These are phyloP conservation scores for Akanthomyces dipterigenus DNA, from an alignment of 2,329 filamentous ascomycete genomes.

Conservation along the genomic window DNA sequence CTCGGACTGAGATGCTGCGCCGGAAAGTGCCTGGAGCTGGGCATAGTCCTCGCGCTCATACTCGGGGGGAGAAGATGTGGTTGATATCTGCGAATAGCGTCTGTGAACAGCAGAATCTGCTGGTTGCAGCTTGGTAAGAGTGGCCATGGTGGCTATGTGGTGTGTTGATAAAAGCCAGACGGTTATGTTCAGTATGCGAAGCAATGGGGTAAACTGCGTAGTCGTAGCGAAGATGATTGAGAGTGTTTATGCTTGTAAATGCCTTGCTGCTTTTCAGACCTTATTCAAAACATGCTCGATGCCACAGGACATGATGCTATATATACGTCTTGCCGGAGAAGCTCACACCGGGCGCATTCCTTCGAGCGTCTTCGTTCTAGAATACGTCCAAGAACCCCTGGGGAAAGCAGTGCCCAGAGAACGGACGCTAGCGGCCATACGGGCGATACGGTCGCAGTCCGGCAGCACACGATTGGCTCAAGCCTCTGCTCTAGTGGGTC, in stretches of 20 bases:
- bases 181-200: background rate
- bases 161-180: background rate
- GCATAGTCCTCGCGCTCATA: slow-evolving; percentile 19
- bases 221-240: background rate
- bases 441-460: background rate
- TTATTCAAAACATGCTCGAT: background rate
- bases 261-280: background rate
- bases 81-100: background rate
- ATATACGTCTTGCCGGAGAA: background rate
- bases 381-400: background rate
- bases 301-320: background rate
- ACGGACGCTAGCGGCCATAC: background rate
- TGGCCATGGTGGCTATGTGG: slow-evolving; percentile 14
- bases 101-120: background rate
- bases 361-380: background rate
- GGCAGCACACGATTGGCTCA: background rate
- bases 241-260: background rate
- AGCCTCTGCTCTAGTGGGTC: background rate
- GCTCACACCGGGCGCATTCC: background rate
- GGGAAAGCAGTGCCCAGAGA: background rate
- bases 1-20: slow-evolving; percentile 20
- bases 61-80: slow-evolving; percentile 21
- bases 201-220: background rate
- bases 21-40: slow-evolving; percentile 21
- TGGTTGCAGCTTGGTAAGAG: background rate